A percentile compares a stretch with the other conserved stretches of the same genome.
These are phyloP conservation scores for Aspergillus affinis DNA, from an alignment of 495 filamentous ascomycete genomes.

Conservation along the genomic window DNA sequence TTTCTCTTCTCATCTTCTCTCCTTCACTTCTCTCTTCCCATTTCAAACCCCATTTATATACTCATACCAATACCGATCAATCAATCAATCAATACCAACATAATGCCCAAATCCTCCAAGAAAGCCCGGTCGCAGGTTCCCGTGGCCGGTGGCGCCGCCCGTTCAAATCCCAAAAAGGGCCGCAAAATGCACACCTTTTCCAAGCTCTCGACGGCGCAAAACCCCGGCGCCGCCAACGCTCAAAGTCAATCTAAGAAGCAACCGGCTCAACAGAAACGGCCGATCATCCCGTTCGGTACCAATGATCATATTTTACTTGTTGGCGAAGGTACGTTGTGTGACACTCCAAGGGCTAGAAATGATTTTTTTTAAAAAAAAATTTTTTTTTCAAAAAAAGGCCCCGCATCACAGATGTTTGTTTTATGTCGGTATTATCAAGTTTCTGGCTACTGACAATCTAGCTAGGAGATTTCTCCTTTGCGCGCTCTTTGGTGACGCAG, in stretches of 20 bases:
- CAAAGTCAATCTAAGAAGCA: constrained; percentile 1
- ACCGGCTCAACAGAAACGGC: constrained; percentile 40
- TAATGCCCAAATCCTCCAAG: constrained; percentile 21
- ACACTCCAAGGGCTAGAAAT: background rate
- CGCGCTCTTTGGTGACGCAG: constrained; percentile 67
- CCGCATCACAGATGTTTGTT: too few species aligned
- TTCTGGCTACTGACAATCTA: constrained; percentile 15
- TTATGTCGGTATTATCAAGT: background rate
- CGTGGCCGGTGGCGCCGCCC: constrained; percentile 4
- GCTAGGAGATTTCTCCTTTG: constrained; percentile 82
- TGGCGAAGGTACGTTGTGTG: constrained; percentile 65
- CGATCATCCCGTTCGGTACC: constrained; percentile 72
- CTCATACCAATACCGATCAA: too few species aligned
- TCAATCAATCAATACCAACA: background rate
- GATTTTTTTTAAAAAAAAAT: too few species aligned
- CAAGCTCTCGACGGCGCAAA: constrained; percentile 18
- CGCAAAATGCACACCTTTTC: constrained; percentile 30
- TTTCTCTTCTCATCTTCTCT: background rate
- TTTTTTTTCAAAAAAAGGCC: too few species aligned
- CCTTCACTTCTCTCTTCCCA: background rate
- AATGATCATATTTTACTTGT: constrained; percentile 75
- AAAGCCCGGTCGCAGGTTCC: constrained; percentile 12
- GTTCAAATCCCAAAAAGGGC: constrained; percentile 17
- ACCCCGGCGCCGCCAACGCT: constrained; percentile 1
- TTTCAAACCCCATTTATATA: background rate